Base-by-base conservation (phyloP, 1,284 basidiomycete species). In the Ustilago sp. region DNA sequence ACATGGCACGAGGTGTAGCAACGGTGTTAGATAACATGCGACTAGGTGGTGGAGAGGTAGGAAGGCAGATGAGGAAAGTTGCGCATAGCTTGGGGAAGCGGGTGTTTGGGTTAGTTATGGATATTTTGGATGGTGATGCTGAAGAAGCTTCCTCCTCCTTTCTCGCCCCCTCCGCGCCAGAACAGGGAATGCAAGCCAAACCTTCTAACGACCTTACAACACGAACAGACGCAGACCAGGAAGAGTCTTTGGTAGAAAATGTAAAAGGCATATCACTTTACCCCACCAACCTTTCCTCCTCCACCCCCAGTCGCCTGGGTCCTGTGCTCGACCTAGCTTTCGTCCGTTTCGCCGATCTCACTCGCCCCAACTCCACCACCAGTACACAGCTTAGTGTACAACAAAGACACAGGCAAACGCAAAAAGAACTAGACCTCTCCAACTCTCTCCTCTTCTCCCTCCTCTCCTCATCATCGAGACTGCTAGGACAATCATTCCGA, bases 401-500 rank as follows among this genome's bases (percentile, higher is more conserved):
- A 43, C 63, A 67, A 11, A 56, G 58, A 11, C 60, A 47, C 23
- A 39, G 35, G 4, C 53, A 57, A n/a, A 71, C 71, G 0, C 39
- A 70, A 35, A 43, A 41, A 0, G 41, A 15, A 3, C 48, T 73
- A 2, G 61, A 72, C 36, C 31, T 47, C 9, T 61, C 68, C 60
- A 77, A 74, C 47, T 72, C 71, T 0, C 53, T 74, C 4, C 67
- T 79, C 3, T 79, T 85, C 17, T 54, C 63, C 7, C 28, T 85
- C 3, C 63, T 85, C 13, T 52, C 57, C 13, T 69, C 70, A 4
- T 43, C 70, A 5, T 75, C 82, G 3, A 48, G 62, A 31, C 70
- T 85, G 12, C 71, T 85, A 11, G 84, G 84, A 11, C 70, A 75
- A 17, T 62, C 67, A 2, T 82, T 83, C 62, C 75, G 80, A 11